phyloP scores from a whole-genome alignment of 129 eudicot species.

The Sambucus nigra region DNA sequence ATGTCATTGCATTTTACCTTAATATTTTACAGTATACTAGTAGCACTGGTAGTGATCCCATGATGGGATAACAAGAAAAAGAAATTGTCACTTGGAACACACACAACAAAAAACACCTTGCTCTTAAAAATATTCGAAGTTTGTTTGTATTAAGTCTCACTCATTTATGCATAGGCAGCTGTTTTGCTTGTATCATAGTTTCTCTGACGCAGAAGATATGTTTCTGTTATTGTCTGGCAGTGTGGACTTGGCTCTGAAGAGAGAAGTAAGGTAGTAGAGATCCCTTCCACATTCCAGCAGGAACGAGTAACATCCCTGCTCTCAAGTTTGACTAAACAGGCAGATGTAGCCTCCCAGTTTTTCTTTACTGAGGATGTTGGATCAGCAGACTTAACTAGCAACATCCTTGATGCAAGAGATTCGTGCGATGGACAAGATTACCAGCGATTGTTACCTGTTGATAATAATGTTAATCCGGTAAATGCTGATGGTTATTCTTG shows the following conservation, averaged over 20 bases:
- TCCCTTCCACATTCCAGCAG: constrained; percentile 11
- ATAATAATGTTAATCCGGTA: constrained; percentile 7
- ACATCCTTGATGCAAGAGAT: constrained; percentile 7
- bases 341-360: constrained; percentile 21
- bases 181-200: not conserved
- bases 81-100: too few species aligned
- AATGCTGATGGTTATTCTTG: constrained; percentile 19
- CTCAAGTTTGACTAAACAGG: constrained; percentile 23
- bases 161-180: constrained; percentile 1
- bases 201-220: constrained; percentile 7
- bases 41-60: too few species aligned
- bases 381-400: constrained; percentile 9
- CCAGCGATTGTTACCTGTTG: constrained; percentile 1
- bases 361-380: constrained; percentile 26
- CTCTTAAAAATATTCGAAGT: too few species aligned
- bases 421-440: constrained; percentile 4
- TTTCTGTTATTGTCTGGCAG: constrained; percentile 24
- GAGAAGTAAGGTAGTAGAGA: constrained; percentile 9
- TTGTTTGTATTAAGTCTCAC: too few species aligned
- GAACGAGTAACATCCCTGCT: constrained; percentile 15
- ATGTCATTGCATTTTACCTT: too few species aligned
- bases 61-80: too few species aligned
- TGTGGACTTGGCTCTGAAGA: constrained; percentile 26
- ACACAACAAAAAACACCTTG: too few species aligned
- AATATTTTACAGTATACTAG: too few species aligned